A percentile compares a stretch with the other conserved stretches of the same genome.
These are phyloP conservation scores for Blastobotrys serpentis DNA, from an alignment of 1,139 yeast species.

Conservation along the genomic window DNA sequence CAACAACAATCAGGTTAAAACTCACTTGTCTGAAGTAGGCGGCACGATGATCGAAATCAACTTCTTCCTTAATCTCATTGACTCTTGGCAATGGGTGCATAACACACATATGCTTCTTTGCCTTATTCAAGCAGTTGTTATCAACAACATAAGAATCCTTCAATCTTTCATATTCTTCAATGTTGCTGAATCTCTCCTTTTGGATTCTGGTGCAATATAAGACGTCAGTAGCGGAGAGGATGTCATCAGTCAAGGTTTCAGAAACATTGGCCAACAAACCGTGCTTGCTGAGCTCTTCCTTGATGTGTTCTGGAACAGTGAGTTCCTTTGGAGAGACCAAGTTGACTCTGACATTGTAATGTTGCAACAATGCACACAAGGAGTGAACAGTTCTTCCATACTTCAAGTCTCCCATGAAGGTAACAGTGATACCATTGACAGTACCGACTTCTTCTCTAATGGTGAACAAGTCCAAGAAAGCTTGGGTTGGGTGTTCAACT, in stretches of 20 bases:
- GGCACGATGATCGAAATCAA: slow-evolving; percentile 98
- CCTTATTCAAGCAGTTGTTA: slow-evolving; percentile 84
- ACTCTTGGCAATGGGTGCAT: slow-evolving; percentile 99
- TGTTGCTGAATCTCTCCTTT: slow-evolving; percentile 86
- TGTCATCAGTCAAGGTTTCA: slow-evolving; percentile 73
- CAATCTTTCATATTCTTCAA: slow-evolving; percentile 76
- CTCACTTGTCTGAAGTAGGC: slow-evolving; percentile 89
- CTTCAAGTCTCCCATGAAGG: slow-evolving; percentile 98
- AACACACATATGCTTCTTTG: slow-evolving; percentile 97
- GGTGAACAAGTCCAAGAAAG: slow-evolving; percentile 93
- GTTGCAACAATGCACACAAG: slow-evolving; percentile 82
- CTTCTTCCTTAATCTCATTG: slow-evolving; percentile 94
- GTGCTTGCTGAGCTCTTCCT: slow-evolving; percentile 58
- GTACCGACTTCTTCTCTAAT: slow-evolving; percentile 99
- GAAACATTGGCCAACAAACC: slow-evolving; percentile 74
- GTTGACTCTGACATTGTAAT: slow-evolving; percentile 90
- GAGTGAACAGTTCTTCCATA: slow-evolving; percentile 99
- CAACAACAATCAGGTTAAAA: neutral
- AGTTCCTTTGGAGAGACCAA: slow-evolving; percentile 89
- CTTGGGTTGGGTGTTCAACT: slow-evolving; percentile 98
- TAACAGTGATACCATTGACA: slow-evolving; percentile 94
- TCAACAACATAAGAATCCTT: slow-evolving; percentile 92
- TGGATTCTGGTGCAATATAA: slow-evolving; percentile 98
- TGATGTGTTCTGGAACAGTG: slow-evolving; percentile 71
- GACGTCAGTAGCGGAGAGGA: slow-evolving; percentile 88